A percentile compares a stretch with the other conserved stretches of the same genome.
Evolutionary conservation across 148 eudicot species (phyloP).

Genomic region (Selenicereus undatus): DNA sequence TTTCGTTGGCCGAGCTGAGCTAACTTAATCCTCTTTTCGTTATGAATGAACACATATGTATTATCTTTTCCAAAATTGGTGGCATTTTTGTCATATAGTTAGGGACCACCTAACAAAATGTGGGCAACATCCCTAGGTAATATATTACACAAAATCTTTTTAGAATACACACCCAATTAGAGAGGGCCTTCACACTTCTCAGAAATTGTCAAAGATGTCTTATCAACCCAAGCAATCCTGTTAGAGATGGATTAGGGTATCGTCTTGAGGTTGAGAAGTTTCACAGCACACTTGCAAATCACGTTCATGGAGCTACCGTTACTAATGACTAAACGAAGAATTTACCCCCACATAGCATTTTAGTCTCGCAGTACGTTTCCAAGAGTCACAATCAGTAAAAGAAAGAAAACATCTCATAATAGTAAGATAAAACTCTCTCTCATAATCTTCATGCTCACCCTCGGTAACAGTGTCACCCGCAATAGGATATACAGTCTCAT

Average conservation of each 20-base stretch:
- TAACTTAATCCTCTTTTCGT: not conserved
- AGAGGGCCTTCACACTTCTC: not conserved
- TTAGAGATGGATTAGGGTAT: not conserved
- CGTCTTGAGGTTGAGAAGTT: not conserved
- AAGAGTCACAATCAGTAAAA: not conserved
- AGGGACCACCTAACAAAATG: not conserved
- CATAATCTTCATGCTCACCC: not conserved
- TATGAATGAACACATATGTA: not conserved
- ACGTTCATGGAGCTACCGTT: conserved; percentile 10
- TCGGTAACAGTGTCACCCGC: not conserved
- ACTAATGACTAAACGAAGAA: not conserved
- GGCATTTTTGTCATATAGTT: not conserved
- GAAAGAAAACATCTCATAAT: conserved; percentile 4
- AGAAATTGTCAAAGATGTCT: not conserved
- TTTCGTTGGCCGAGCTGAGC: not conserved
- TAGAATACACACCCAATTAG: not conserved
- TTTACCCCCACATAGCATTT: not conserved
- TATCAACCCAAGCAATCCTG: not conserved
- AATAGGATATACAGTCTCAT: not conserved
- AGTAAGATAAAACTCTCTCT: not conserved
- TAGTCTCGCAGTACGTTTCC: not conserved
- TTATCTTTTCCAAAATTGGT: not conserved
- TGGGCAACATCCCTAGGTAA: not conserved
- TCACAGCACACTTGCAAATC: too few species aligned
- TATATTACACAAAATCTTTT: not conserved